These are phyloP conservation scores for Backusella australiensis DNA, from an alignment of 192 early-diverging fungal species.

Conservation along the genomic window DNA sequence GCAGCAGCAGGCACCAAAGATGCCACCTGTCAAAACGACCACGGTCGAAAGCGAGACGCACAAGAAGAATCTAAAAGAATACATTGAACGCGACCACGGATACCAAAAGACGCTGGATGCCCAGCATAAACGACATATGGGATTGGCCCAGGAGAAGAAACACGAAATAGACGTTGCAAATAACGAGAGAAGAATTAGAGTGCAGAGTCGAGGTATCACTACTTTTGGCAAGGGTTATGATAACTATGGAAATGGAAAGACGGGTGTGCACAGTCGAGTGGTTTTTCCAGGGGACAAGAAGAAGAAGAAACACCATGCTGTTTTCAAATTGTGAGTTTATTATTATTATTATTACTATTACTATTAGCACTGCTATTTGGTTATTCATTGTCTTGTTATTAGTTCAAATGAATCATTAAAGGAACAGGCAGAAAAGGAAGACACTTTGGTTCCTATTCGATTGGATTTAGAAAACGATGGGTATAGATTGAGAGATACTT, in stretches of 20 bases:
- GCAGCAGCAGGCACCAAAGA: neutral
- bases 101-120: conserved; percentile 49
- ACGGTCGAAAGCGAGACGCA: conserved; percentile 5
- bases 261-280: conserved; percentile 39
- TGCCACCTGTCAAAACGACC: conserved; percentile 13
- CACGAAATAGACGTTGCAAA: conserved; percentile 34
- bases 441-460: conserved; percentile 83
- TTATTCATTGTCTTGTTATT: conserved; percentile 9
- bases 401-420: conserved; percentile 55
- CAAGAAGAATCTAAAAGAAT: conserved; percentile 36
- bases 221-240: conserved; percentile 61
- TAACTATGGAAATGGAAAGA: conserved; percentile 57
- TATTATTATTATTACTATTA: neutral
- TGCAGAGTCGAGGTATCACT: conserved; percentile 27
- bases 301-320: conserved; percentile 33
- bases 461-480: conserved; percentile 88
- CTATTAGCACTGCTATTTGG: neutral
- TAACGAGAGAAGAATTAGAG: conserved; percentile 31
- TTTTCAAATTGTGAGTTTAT: conserved; percentile 45
- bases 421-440: conserved; percentile 63
- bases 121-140: conserved; percentile 46
- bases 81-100: conserved; percentile 40
- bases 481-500: conserved; percentile 84
- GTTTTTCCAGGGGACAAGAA: conserved; percentile 47
- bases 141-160: conserved; percentile 43